Base-by-base conservation (phyloP, 305 asterid species). In the Salvia sclarea region DNA sequence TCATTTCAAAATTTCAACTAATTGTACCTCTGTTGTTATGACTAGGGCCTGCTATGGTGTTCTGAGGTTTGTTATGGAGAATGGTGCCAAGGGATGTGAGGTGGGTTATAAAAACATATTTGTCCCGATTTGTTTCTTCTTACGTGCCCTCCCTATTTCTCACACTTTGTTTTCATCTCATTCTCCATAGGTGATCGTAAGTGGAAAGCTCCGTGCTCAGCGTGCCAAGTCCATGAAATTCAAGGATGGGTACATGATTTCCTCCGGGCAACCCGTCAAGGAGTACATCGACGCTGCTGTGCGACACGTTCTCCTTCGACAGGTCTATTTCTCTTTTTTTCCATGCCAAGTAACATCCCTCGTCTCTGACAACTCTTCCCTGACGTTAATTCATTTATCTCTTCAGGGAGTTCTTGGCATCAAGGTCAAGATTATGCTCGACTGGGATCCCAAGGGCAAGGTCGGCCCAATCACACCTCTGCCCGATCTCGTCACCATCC, bases 401-500 rank as follows among this genome's bases (percentile, higher is more conserved):
- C 21, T 24, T 41, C 73, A 86, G 87, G 89, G 92, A 35, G 88
- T 85, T 16, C 85, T 85, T 11, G 88, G 91, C 35, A 83, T 83
- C 81, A 85, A 83, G 75, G 91, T 85, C 8, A 85, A 85, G 73
- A 83, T 85, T 60, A 85, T 85, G 89, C 91, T 85, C 8, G 87
- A 75, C 73, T 86, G 92, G 87, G 92, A 86, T 70, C 89, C 87
- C 1, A 82, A 82, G 83, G 90, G 86, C 59, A 82, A 83, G 79
- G 75, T 73, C 5, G 92, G 88, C 16, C 88, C 92, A 4, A 65
- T 62, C 3, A 86, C 88, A 49, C 89, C 88, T 31, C 40, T 86
- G 65, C 89, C 89, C 0, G 88, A 86, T 74, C 81, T 84, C 43
- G 92, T 86, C 28, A 84, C 85, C 37, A 86, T 86, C 41, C 90